A percentile compares a stretch with the other conserved stretches of the same genome.
phyloP scores from a whole-genome alignment of 179 eudicot species.

The Pouteria campechiana region DNA sequence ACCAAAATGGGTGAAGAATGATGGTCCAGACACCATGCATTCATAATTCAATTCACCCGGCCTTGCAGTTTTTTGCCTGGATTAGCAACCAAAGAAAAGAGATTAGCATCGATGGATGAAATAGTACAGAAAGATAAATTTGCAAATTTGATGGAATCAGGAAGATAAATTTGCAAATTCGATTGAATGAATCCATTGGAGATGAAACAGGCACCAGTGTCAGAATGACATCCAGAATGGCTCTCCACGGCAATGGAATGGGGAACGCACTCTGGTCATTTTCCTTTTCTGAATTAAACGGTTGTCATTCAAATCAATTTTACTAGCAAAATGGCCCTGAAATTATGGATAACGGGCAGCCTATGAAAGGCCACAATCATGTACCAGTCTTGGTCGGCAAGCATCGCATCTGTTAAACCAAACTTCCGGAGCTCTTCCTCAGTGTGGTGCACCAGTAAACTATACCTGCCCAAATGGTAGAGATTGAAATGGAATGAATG shows the following conservation, averaged over 20 bases:
- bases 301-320: no score
- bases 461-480: conserved; percentile 16
- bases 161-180: neutral
- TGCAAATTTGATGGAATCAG: no score
- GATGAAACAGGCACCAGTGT: no score
- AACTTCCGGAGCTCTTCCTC: conserved; percentile 25
- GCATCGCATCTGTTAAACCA: conserved; percentile 42
- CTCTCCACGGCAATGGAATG: no score
- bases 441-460: conserved; percentile 32
- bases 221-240: no score
- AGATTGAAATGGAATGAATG: no score
- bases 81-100: neutral
- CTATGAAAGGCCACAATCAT: neutral
- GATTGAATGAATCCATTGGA: no score
- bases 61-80: conserved; percentile 42
- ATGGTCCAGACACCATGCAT: conserved; percentile 23
- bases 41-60: conserved; percentile 38
- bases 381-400: conserved; percentile 44
- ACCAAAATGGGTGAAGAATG: conserved; percentile 40
- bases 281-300: no score
- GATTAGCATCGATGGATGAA: neutral
- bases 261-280: no score
- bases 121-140: neutral
- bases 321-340: no score
- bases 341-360: no score